phyloP scores from a whole-genome alignment of 495 filamentous ascomycete species.

The Hypoxylon rickii region DNA sequence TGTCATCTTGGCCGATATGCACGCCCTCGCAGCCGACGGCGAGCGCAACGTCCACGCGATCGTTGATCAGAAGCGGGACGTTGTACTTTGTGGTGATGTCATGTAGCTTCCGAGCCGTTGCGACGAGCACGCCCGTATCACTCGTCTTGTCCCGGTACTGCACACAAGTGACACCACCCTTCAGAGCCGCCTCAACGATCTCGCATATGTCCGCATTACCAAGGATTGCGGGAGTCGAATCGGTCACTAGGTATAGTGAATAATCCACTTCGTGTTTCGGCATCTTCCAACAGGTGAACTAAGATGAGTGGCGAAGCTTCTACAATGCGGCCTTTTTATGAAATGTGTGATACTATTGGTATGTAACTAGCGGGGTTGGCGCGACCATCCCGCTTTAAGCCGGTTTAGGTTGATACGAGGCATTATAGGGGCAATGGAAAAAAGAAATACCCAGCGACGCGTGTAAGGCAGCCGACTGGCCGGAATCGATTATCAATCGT shows the following conservation, averaged over 20 bases:
- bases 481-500: too few relatives aligned
- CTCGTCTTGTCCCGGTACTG: constrained; percentile 89
- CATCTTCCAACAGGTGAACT: constrained; percentile 29
- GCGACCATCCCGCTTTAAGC: background rate
- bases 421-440: too few relatives aligned
- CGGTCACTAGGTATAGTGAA: constrained; percentile 87
- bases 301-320: background rate
- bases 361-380: background rate
- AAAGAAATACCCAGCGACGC: too few relatives aligned
- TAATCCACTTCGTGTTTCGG: constrained; percentile 46
- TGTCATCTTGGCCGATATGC: constrained; percentile 94
- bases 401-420: too few relatives aligned
- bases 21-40: constrained; percentile 87
- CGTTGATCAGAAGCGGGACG: constrained; percentile 90
- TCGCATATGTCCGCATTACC: constrained; percentile 68
- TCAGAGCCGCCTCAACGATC: constrained; percentile 76
- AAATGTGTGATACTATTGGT: constrained; percentile 9
- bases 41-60: constrained; percentile 89
- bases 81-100: constrained; percentile 65
- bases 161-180: constrained; percentile 84
- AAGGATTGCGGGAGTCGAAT: constrained; percentile 77
- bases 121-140: constrained; percentile 73
- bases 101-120: constrained; percentile 73
- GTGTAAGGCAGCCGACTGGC: too few relatives aligned
- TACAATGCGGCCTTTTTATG: constrained; percentile 3